phyloP scores from a whole-genome alignment of 164 flowering plant species.

The Hamamelis virginiana region DNA sequence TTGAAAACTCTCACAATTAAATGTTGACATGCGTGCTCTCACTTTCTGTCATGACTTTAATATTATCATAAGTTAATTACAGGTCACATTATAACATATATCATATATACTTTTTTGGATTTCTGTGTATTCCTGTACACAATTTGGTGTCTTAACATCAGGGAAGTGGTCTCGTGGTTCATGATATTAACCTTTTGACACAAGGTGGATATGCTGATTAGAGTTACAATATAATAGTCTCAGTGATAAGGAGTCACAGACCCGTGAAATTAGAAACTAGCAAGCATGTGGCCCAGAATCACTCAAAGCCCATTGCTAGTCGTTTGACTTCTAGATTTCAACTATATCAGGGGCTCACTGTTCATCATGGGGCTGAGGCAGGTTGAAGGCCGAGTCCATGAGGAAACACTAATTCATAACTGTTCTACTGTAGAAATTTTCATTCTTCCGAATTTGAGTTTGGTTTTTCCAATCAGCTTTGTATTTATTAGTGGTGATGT shows the following conservation, averaged over 20 bases:
- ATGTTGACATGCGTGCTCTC: neutral
- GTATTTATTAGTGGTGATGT: too few relatives aligned
- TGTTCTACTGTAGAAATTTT: too few relatives aligned
- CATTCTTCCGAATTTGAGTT: too few relatives aligned
- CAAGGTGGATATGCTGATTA: too few relatives aligned
- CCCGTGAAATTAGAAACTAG: neutral
- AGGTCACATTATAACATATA: neutral
- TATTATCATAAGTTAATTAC: neutral
- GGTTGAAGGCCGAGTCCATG: too few relatives aligned
- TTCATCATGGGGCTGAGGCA: neutral
- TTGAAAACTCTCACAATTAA: neutral
- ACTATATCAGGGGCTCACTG: neutral
- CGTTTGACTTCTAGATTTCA: neutral
- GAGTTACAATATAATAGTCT: neutral
- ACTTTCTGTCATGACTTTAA: neutral
- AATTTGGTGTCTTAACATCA: neutral
- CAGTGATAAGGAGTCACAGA: neutral
- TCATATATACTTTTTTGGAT: neutral
- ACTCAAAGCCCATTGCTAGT: neutral
- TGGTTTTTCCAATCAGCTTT: too few relatives aligned
- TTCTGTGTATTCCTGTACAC: neutral
- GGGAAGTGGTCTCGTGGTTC: neutral
- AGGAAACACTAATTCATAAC: too few relatives aligned
- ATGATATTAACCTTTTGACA: neutral
- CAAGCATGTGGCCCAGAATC: neutral